Evolutionary conservation across 169 alveolate species (phyloP), one percentile per base, ranked within the genome.

Genomic region (Eimeria sp.): DNA sequence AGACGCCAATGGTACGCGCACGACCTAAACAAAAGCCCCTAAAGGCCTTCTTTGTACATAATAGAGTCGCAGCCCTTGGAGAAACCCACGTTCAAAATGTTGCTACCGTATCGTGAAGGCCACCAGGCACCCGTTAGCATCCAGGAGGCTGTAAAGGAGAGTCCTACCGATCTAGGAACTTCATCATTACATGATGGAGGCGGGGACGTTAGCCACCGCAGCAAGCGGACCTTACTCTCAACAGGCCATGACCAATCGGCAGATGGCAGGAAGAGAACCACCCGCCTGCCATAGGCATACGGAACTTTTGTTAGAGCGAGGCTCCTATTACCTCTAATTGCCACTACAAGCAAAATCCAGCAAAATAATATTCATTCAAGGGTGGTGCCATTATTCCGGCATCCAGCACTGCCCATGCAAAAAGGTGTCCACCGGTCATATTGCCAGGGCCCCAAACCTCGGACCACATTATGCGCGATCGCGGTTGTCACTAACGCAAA

Each of bases 191-290:
- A 84, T 20, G 80, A 61, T 30, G 67, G 63, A 45, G 0, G 40
- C 54, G 80, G 67, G 78, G 78, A 43, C 16, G 25, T 61, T 61
- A 30, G 25, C 54, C 40, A 18, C 78, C 65, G 92, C 57, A 84
- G 80, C 61, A 84, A 84, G 76, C 92, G 92, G 51, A 47, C 63
- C 58, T 40, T 84, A 25, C 92, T 84, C 47, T 34, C 40, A 34
- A 30, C 57, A 10, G 92, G 92, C 80, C 70, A 18, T 18, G 92
- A 84, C 80, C 61, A 54, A n/a, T 3, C 92, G n/a, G 80, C 75
- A 16, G 75, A 61, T 45, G 92, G 92, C 92, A 84, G 80, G 61
- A 84, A 84, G 67, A 45, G 92, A 47, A 84, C 80, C 67, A 34
- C 72, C 61, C 80, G 78, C 57, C 92, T 61, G 78, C 43, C 22